Base-by-base conservation (phyloP, 305 asterid genomes). In the Rubia balearica region DNA sequence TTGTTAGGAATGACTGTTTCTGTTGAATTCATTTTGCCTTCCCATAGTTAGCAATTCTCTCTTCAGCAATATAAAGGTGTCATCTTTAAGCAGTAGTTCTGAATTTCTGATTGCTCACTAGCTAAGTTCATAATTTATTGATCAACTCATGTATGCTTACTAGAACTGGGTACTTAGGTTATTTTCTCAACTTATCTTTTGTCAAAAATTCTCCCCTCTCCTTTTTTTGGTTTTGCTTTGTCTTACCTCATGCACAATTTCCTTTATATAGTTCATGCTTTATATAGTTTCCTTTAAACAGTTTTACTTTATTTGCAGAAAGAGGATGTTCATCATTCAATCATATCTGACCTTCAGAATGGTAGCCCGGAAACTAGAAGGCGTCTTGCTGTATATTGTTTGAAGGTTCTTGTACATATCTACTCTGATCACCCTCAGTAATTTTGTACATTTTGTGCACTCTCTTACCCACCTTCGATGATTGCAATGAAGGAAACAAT, bases 291-390 rank as follows among this genome's bases (percentile, higher is more conserved):
- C 36, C 36, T 33, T 33, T 42, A 49, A 9, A 53, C 24, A 17
- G 5, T 59, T 21, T 69, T 45, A 56, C 66, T 61, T n/a, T 63
- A n/a, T 68, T 67, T 82, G 82, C 95, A 94, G 99, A 94, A 94
- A 87, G 99, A 94, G 86, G 99, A 91, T 84, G 99, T 94, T 60
- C 99, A 94, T 77, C 99, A 94, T 80, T 94, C 99, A 69, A 94
- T 94, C 73, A 94, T 94, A 83, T 89, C 99, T 57, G 99, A 94
- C 81, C 98, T 94, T 77, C 99, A 94, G 87, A 94, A 91, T 76
- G 99, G 99, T 59, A 91, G 87, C 81, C 57, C 98, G 51, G 99
- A 94, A 81, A 91, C 98, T 40, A 86, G 99, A 85, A 86, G 97
- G 79, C 93, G 98, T 74, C 96, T 91, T 71, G 99, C 98, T 78